These are phyloP conservation scores for Pestalotiopsis sp. DNA, from an alignment of 2,329 filamentous ascomycete species.

Conservation along the genomic window DNA sequence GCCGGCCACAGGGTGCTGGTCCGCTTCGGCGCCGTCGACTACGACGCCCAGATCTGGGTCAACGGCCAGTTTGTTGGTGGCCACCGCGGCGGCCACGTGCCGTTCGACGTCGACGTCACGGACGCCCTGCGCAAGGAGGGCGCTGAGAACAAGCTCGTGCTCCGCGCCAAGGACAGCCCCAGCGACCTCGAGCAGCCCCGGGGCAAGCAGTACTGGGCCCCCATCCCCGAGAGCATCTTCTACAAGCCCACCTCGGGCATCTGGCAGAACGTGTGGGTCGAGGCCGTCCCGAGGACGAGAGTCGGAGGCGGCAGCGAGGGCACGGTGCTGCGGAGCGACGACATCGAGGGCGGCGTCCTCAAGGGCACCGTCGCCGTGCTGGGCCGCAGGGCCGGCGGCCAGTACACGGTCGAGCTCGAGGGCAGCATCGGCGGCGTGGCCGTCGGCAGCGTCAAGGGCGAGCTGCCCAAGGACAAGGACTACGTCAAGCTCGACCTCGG, in stretches of 20 bases:
- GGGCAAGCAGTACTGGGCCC: constrained; percentile 69
- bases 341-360: constrained; percentile 54
- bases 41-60: constrained; percentile 60
- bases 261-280: constrained; percentile 61
- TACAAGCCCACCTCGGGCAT: constrained; percentile 61
- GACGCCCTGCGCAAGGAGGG: constrained; percentile 42
- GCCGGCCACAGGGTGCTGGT: constrained; percentile 47
- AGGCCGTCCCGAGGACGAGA: constrained; percentile 53
- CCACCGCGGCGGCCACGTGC: constrained; percentile 62
- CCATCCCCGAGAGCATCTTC: constrained; percentile 62
- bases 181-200: constrained; percentile 66
- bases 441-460: constrained; percentile 46
- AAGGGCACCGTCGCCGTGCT: constrained; percentile 52
- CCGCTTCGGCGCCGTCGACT: constrained; percentile 65
- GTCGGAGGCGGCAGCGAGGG: constrained; percentile 60
- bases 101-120: constrained; percentile 60
- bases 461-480: constrained; percentile 52
- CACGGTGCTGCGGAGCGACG: constrained; percentile 57
- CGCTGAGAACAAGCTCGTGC: constrained; percentile 45
- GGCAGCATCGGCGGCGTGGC: constrained; percentile 50
- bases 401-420: constrained; percentile 55
- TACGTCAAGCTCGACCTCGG: constrained; percentile 48
- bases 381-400: constrained; percentile 48
- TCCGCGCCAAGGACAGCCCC: constrained; percentile 66
- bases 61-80: constrained; percentile 53